phyloP scores from a whole-genome alignment of 2,329 filamentous ascomycete species.

The Huntiella decipiens region DNA sequence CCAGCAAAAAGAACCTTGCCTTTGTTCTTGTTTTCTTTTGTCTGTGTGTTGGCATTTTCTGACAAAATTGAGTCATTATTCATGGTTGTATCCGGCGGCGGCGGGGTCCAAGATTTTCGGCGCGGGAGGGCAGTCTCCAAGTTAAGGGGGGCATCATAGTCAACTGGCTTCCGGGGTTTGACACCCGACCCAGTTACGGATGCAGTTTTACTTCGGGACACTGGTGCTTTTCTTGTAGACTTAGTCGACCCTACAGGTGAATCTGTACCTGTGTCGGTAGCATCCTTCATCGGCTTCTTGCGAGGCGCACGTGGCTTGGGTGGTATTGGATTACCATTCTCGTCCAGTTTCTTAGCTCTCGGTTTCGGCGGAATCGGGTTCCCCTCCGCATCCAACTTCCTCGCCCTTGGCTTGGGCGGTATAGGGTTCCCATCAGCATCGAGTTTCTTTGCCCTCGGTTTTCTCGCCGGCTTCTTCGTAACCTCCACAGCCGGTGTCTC shows the following conservation, averaged over 20 bases:
- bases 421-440: not conserved
- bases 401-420: not conserved
- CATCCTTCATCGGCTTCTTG: not conserved
- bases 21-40: not conserved
- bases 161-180: not conserved
- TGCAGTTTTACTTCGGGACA: slow-evolving; percentile 1
- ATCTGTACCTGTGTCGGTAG: not conserved
- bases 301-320: slow-evolving; percentile 2
- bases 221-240: slow-evolving; percentile 2
- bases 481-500: no score
- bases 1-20: not conserved
- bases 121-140: slow-evolving; percentile 6
- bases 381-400: slow-evolving; percentile 1
- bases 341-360: not conserved
- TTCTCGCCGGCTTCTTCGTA: not conserved
- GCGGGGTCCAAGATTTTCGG: slow-evolving; percentile 5
- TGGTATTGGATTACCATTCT: not conserved
- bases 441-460: not conserved
- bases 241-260: not conserved
- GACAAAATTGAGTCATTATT: no score
- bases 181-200: not conserved
- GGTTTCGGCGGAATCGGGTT: slow-evolving; percentile 1
- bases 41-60: no score
- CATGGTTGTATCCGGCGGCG: not conserved
- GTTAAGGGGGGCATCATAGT: slow-evolving; percentile 5